Evolutionary conservation across 1,284 basidiomycete species (phyloP), one percentile per base, ranked within the genome.

Genomic region (Tremellales sp.): DNA sequence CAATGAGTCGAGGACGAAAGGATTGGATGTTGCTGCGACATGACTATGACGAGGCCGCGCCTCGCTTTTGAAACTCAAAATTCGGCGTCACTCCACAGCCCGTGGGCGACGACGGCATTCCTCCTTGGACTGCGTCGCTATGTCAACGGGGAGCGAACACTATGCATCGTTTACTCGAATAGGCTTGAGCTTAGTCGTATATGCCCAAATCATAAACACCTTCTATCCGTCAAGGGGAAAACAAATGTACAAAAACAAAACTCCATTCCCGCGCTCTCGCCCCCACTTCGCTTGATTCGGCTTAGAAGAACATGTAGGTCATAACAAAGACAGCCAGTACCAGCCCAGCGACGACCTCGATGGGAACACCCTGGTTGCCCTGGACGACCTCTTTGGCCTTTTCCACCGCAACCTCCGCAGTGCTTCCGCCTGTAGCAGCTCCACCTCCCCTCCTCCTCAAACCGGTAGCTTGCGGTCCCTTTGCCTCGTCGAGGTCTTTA

Each of bases 251-350:
- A 36, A 5, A 36, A 13, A 36, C 19, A 36, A 13, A 36, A 36
- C 19, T 31, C 29, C 8, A 31, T 15, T 31, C 15, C 29, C 8
- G 29, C 29, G n/a, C n/a, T n/a, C n/a, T n/a, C n/a, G n/a, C n/a
- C n/a, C n/a, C n/a, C n/a, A n/a, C n/a, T n/a, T 31, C 33, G 19
- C 4, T 15, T 36, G 15, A 36, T 36, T 17, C 33, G 4, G 8
- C 37, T 65, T 52, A 78, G 65, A 78, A 77, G 73, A 78, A 77
- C 54, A 78, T 65, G 56, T 78, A 81, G 40, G 79, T 80, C 59
- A 81, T 66, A 40, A 78, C 74, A 61, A 81, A 80, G 24, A 80
- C 78, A n/a, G 73, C 78, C 41, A 78, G 70, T 8, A 75, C 73
- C 46, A 80, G 68, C 12, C 71, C 78, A 4, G 75, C 78, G 6